These are phyloP conservation scores for Aspergillus hiratsukae DNA, from an alignment of 2,329 filamentous ascomycete genomes.

Conservation along the genomic window DNA sequence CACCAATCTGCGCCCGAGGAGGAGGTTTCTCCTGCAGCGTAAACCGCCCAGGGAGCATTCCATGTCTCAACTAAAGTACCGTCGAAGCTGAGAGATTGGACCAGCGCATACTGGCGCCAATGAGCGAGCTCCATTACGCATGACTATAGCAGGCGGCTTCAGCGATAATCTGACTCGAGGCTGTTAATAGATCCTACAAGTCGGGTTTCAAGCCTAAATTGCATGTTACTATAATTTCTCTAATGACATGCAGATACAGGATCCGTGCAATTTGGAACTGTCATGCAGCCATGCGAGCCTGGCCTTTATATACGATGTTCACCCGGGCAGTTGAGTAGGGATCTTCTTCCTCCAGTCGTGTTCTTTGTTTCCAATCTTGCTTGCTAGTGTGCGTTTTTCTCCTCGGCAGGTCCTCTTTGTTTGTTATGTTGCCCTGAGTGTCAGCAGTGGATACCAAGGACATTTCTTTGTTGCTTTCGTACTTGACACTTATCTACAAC, in stretches of 20 bases:
- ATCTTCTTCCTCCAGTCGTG: background rate
- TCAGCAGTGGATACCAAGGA: background rate
- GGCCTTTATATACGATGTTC: background rate
- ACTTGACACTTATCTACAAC: background rate
- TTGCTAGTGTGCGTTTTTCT: background rate
- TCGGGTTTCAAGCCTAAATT: slow-evolving; percentile 19
- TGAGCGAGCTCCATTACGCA: slow-evolving; percentile 10
- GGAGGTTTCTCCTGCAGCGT: slow-evolving; percentile 5
- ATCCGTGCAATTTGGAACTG: background rate
- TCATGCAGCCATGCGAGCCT: background rate
- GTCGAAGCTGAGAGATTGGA: slow-evolving; percentile 9
- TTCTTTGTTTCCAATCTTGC: background rate
- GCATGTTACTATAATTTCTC: slow-evolving; percentile 22
- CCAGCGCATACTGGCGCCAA: slow-evolving; percentile 23
- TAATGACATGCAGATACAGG: background rate
- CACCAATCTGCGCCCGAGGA: slow-evolving; percentile 6
- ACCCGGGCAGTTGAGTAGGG: background rate
- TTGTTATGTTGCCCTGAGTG: background rate
- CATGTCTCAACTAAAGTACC: slow-evolving; percentile 18
- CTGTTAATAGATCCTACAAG: slow-evolving; percentile 24
- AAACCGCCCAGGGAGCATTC: slow-evolving; percentile 17
- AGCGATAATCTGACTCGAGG: slow-evolving; percentile 18
- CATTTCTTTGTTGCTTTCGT: background rate
- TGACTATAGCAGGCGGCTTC: slow-evolving; percentile 21
- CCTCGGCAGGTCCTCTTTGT: background rate